Conservation (phyloP, 805 yeast genomes). For the Zygoascus biomembranicola region DNA sequence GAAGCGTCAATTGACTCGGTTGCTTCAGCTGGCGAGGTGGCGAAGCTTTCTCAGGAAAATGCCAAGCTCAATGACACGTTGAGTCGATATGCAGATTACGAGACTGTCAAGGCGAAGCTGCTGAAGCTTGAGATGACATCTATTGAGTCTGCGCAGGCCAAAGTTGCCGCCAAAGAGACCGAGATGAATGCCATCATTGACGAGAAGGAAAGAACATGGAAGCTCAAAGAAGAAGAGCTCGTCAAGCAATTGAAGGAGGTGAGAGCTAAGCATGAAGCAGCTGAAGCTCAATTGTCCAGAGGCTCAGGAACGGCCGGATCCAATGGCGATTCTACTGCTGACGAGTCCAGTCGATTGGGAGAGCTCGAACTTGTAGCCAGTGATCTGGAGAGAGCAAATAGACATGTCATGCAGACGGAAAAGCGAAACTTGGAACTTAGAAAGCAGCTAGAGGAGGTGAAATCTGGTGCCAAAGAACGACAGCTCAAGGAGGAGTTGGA, state of each 20-base stretch:
- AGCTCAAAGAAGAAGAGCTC: slow-evolving; percentile 44
- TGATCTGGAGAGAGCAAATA: slow-evolving; percentile 65
- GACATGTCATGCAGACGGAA: slow-evolving; percentile 62
- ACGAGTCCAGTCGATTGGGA: slow-evolving; percentile 18
- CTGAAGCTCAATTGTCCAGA: slow-evolving; percentile 41
- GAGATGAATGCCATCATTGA: slow-evolving; percentile 61
- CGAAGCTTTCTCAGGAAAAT: slow-evolving; percentile 44
- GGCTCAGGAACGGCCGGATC: slow-evolving; percentile 9
- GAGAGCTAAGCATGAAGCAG: slow-evolving; percentile 55
- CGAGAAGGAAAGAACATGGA: slow-evolving; percentile 69
- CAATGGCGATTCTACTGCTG: slow-evolving; percentile 6
- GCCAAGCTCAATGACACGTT: slow-evolving; percentile 41
- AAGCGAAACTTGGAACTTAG: slow-evolving; percentile 69
- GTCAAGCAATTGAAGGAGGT: slow-evolving; percentile 45
- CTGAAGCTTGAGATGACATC: slow-evolving; percentile 52
- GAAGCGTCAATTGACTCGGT: slow-evolving; percentile 63
- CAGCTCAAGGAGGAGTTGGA: slow-evolving; percentile 13
- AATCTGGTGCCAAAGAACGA: slow-evolving; percentile 35
- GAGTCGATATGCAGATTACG: slow-evolving; percentile 67
- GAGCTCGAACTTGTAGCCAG: slow-evolving; percentile 59
- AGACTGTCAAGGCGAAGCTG: slow-evolving; percentile 56
- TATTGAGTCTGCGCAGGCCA: slow-evolving; percentile 44
- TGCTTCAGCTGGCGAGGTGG: slow-evolving; percentile 44
- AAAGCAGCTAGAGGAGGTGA: slow-evolving; percentile 47
- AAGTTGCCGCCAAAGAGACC: slow-evolving; percentile 61